Evolutionary conservation across 805 yeast genomes (phyloP), one percentile per base, ranked within the genome.

Genomic region (Ogataea wickerhamii): DNA sequence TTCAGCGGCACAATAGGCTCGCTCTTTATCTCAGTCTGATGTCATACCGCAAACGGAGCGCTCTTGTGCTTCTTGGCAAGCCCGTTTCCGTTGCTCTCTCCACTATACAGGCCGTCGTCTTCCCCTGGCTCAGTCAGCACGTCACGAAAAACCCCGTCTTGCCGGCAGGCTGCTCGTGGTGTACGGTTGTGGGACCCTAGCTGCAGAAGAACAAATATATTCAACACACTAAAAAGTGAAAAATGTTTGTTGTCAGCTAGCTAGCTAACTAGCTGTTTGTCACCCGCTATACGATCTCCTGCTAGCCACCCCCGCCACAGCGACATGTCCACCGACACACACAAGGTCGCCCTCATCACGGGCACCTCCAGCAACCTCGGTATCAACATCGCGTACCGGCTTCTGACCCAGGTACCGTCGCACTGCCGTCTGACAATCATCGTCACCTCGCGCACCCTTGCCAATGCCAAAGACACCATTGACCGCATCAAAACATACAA

Each of bases 371-470:
- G 83, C 53, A 88, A 86, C 55, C 73, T 93, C 22, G 98, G 98
- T 5, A 66, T 85, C 45, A 85, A 87, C 51, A 83, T 88, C 18
- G 96, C 94, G 7, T 78, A 82, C 56, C 70, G 97, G 35, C 66
- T 93, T 20, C 68, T 93, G 5, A 81, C 79, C 38, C 71, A 74
- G 28, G 58, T 76, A 3, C 79, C 82, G 5, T 57, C 66, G 1
- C 68, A 69, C 14, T 66, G 67, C 6, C 68, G 82, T 41, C 53
- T 93, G 33, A 88, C 96, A 1, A 66, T 93, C 7, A 78, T 93
- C 8, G 88, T 91, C 8, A 89, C 98, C 0, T 85, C 96, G 4
- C 71, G 99, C 49, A 86, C 95, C 0, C 68, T 91, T 32, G 88
- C 95, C 6, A 77, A 87, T 40, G 97, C 81, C 4, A 80, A 80